phyloP scores from a whole-genome alignment of 2,329 filamentous ascomycete species.

The Fusarium camptoceras region DNA sequence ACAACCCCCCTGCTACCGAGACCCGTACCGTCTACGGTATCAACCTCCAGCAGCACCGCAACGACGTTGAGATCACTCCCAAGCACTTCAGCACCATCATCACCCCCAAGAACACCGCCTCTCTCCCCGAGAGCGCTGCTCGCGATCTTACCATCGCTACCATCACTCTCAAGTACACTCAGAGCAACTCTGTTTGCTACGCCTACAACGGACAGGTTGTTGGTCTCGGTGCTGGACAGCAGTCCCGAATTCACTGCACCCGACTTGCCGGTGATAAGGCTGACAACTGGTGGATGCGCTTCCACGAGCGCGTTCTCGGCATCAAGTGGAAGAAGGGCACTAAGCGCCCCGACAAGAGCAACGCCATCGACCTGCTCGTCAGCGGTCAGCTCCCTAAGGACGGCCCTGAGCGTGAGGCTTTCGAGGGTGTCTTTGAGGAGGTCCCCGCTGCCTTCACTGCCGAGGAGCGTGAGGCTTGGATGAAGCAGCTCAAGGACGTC shows the following conservation, averaged over 20 bases:
- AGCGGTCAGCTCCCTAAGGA: constrained; percentile 87
- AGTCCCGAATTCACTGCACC: constrained; percentile 98
- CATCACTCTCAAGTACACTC: constrained; percentile 97
- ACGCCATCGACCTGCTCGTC: constrained; percentile 95
- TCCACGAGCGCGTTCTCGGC: constrained; percentile 87
- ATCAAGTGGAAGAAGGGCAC: constrained; percentile 98
- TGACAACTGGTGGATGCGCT: constrained; percentile 99
- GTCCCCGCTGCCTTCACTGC: constrained; percentile 84
- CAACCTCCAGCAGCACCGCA: constrained; percentile 88
- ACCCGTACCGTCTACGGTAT: constrained; percentile 91
- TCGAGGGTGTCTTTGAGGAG: constrained; percentile 90
- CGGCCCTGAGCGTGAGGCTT: constrained; percentile 85
- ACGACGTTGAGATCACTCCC: constrained; percentile 88
- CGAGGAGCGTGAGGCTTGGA: constrained; percentile 88
- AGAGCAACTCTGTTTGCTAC: constrained; percentile 99
- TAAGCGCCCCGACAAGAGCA: constrained; percentile 97
- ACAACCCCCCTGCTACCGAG: constrained; percentile 83
- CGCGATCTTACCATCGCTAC: constrained; percentile 95
- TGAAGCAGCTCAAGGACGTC: constrained; percentile 82
- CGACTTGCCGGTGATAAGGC: constrained; percentile 97
- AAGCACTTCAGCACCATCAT: constrained; percentile 87
- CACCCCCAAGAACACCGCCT: constrained; percentile 80
- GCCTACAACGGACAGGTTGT: constrained; percentile 93
- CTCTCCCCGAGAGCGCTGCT: constrained; percentile 82
- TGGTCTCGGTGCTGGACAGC: constrained; percentile 94